Conservation (phyloP, 805 yeast species). For the Candida sithepensis region DNA sequence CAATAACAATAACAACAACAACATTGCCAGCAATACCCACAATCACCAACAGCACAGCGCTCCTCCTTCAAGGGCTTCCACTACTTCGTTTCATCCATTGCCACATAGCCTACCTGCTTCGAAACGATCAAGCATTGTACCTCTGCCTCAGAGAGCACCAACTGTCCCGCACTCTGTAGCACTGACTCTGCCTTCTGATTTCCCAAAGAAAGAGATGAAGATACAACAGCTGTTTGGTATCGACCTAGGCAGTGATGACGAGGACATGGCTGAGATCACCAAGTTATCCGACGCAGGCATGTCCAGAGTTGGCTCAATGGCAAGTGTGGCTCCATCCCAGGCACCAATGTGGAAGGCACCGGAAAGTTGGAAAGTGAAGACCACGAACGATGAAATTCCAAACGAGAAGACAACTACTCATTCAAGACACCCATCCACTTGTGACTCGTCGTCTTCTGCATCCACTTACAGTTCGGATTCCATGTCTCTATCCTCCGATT, state of each 20-base stretch:
- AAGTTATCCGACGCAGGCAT: constrained; percentile 14
- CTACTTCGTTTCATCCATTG: background rate
- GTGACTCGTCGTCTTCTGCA: constrained; percentile 11
- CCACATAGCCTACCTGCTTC: background rate
- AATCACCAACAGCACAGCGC: no score
- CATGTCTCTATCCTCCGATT: background rate
- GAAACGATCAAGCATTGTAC: constrained; percentile 2
- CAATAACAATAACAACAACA: background rate
- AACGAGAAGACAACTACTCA: constrained; percentile 1
- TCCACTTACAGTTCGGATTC: constrained; percentile 9
- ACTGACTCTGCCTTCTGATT: background rate
- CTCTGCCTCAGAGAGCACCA: constrained; percentile 3
- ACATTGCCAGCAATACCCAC: no score
- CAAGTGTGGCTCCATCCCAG: constrained; percentile 12
- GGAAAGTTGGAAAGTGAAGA: constrained; percentile 58
- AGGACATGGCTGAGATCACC: constrained; percentile 19
- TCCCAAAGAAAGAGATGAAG: background rate
- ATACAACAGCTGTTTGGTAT: constrained; percentile 15
- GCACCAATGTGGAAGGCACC: constrained; percentile 49
- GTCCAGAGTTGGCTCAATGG: constrained; percentile 23
- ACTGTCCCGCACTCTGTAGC: background rate
- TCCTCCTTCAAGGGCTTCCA: background rate
- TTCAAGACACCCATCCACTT: constrained; percentile 15
- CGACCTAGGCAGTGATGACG: constrained; percentile 23
- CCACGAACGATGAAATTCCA: constrained; percentile 13